These are phyloP conservation scores for Gracilaria caudata DNA, from an alignment of 23 red algal species.

Conservation along the genomic window DNA sequence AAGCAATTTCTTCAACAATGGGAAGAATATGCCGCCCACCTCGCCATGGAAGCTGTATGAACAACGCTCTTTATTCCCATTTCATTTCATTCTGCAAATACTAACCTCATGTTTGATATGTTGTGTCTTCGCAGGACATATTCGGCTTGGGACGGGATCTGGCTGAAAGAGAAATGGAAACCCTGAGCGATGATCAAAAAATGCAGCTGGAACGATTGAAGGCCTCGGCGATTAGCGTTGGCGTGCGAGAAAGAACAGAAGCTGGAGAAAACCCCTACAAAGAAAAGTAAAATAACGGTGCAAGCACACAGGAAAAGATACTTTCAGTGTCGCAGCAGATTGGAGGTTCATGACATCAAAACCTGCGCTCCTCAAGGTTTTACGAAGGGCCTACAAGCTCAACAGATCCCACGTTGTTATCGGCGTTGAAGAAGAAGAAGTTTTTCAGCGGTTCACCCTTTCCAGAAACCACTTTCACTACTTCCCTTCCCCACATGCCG, in stretches of 20 bases:
- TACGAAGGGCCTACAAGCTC: slow-evolving; percentile 32
- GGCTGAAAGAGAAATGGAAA: slow-evolving; percentile 20
- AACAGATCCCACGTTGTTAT: slow-evolving; percentile 45
- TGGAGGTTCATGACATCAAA: background rate
- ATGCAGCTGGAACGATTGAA: slow-evolving; percentile 44
- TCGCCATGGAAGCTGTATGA: slow-evolving; percentile 47
- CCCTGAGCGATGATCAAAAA: slow-evolving; percentile 58
- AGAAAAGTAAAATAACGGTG: background rate
- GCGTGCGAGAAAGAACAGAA: slow-evolving; percentile 40
- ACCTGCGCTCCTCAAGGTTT: background rate
- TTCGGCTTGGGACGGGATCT: slow-evolving; percentile 59
- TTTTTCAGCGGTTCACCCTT: slow-evolving; percentile 69
- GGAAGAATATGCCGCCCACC: slow-evolving; percentile 65
- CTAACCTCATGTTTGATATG: background rate
- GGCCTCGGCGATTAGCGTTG: slow-evolving; percentile 36
- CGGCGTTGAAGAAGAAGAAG: slow-evolving; percentile 75
- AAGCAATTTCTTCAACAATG: slow-evolving; percentile 56
- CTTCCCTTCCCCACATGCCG: slow-evolving; percentile 79
- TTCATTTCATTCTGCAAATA: background rate
- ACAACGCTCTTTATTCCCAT: background rate
- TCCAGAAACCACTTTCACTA: slow-evolving; percentile 70
- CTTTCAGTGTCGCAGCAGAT: background rate
- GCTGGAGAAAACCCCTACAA: slow-evolving; percentile 54
- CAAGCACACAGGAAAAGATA: background rate
- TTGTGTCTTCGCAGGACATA: slow-evolving; percentile 10